phyloP scores from a whole-genome alignment of 1,139 yeast species.

The Suhomyces panamericanus region DNA sequence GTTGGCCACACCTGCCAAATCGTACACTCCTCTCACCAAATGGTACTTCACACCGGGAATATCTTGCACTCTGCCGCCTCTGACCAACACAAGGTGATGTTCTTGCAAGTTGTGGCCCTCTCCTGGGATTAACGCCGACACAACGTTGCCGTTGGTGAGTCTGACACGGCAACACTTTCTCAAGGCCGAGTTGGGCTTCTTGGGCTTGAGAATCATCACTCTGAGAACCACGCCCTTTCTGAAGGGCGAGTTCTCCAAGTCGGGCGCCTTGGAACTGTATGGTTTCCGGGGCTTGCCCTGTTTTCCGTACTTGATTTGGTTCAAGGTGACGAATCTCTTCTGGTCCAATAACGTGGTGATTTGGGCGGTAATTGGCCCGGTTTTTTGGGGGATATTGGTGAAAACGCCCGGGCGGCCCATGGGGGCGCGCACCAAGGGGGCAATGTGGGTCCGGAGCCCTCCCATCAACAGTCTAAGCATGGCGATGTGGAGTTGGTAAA shows the following conservation, averaged over 20 bases:
- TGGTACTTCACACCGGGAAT: constrained; percentile 97
- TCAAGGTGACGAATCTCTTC: constrained; percentile 63
- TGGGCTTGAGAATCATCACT: constrained; percentile 93
- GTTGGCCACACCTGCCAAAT: constrained; percentile 93
- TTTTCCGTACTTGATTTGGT: constrained; percentile 69
- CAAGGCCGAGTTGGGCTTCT: constrained; percentile 97
- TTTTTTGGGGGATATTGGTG: constrained; percentile 9
- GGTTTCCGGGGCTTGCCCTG: constrained; percentile 54
- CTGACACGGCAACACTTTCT: constrained; percentile 96
- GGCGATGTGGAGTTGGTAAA: neutral
- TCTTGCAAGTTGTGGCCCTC: constrained; percentile 99
- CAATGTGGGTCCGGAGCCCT: constrained; percentile 4
- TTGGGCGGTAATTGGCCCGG: constrained; percentile 12
- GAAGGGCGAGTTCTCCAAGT: constrained; percentile 77
- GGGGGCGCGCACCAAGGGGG: constrained; percentile 1
- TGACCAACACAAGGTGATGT: constrained; percentile 90
- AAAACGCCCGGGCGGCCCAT: constrained; percentile 10
- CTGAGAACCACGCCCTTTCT: constrained; percentile 92
- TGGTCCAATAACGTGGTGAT: constrained; percentile 27
- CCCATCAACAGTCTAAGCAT: constrained; percentile 19
- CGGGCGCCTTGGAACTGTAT: constrained; percentile 65
- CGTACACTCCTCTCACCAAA: constrained; percentile 90
- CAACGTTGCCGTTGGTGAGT: constrained; percentile 82
- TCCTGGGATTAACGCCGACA: constrained; percentile 95
- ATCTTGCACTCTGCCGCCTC: constrained; percentile 99